Evolutionary conservation across 495 filamentous ascomycete genomes (phyloP).

Genomic region (Hypoxylon trugodes): DNA sequence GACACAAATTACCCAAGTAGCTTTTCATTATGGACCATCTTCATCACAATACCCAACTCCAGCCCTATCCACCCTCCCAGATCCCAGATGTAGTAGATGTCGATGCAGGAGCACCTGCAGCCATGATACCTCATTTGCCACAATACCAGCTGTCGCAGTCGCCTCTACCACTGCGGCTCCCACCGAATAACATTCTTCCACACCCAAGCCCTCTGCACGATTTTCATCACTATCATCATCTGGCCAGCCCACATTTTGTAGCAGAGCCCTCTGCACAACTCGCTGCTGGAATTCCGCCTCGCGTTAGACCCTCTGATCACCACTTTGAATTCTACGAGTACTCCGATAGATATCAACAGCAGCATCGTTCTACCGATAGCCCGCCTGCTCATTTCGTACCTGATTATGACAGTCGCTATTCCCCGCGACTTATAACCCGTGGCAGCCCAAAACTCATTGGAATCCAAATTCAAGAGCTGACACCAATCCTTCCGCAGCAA

Average conservation of each 20-base stretch:
- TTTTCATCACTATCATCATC: too few species aligned
- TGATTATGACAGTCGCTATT: neutral
- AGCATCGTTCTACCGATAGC: slow-evolving; percentile 6
- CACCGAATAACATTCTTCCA: neutral
- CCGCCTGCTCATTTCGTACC: neutral
- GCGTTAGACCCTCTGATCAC: too few species aligned
- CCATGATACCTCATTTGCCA: slow-evolving; percentile 2
- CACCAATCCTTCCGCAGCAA: slow-evolving; percentile 45
- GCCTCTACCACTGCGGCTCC: neutral
- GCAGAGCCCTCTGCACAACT: too few species aligned
- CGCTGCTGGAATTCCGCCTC: too few species aligned
- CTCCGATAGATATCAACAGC: slow-evolving; percentile 1
- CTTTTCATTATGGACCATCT: too few species aligned
- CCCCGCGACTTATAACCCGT: neutral
- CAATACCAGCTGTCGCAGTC: neutral
- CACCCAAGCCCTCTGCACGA: neutral
- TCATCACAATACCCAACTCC: neutral
- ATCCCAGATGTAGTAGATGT: neutral
- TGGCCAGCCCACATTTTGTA: too few species aligned
- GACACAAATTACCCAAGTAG: too few species aligned
- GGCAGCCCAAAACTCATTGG: neutral
- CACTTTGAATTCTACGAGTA: too few species aligned
- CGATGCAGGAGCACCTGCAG: slow-evolving; percentile 2
- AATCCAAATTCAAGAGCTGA: neutral
- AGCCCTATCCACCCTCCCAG: neutral